Percentiles rank a stretch among this genome's conserved stretches.
Conservation (phyloP, 306 rosid genomes). For the Vicia villosa region DNA sequence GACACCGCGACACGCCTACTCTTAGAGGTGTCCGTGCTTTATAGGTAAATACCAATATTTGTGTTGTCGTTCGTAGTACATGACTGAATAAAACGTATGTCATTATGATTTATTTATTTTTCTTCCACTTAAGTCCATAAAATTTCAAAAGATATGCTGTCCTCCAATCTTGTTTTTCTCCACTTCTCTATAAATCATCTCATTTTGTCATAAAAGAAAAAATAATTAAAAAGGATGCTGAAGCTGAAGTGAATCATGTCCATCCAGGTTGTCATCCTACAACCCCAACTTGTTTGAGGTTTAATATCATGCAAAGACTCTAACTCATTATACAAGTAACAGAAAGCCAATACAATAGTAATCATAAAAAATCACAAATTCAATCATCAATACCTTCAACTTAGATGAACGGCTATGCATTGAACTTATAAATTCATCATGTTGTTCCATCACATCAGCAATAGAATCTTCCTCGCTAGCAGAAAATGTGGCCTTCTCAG, state of each 20-base stretch:
- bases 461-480: conserved; percentile 86
- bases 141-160: conserved; percentile 13
- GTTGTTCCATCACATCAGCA: conserved; percentile 79
- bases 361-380: conserved; percentile 18
- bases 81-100: neutral
- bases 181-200: neutral
- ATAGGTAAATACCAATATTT: neutral
- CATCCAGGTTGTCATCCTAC: conserved; percentile 21
- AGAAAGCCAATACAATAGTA: conserved; percentile 23
- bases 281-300: conserved; percentile 17
- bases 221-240: neutral
- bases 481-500: conserved; percentile 76
- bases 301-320: conserved; percentile 33
- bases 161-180: conserved; percentile 9
- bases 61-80: neutral
- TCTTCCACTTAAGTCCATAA: conserved; percentile 1
- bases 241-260: neutral
- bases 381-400: conserved; percentile 68
- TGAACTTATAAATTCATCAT: conserved; percentile 76
- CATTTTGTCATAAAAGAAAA: neutral
- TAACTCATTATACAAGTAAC: conserved; percentile 21
- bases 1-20: no score
- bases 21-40: no score
- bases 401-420: conserved; percentile 92
- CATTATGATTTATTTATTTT: conserved; percentile 13